phyloP scores from a whole-genome alignment of 768 basidiomycete species.

The Collybiopsis luxurians region DNA sequence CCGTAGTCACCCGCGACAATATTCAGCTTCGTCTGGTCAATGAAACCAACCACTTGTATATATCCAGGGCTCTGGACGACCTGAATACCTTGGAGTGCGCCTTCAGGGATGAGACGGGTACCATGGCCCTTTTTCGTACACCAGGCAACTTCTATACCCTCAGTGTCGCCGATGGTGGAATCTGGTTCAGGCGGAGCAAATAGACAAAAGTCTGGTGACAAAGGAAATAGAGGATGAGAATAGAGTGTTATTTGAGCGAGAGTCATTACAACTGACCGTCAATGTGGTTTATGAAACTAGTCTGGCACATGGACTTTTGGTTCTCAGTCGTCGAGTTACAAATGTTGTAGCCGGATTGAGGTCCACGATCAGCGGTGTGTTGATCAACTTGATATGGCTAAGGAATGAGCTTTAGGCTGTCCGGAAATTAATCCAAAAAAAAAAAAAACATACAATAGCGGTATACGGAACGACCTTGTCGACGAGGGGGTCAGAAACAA shows the following conservation, averaged over 20 bases:
- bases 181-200: conserved; percentile 49
- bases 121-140: conserved; percentile 63
- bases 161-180: conserved; percentile 55
- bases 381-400: conserved; percentile 49
- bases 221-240: too few relatives aligned
- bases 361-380: conserved; percentile 20
- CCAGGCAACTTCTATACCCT: conserved; percentile 64
- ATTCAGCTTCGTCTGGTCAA: conserved; percentile 56
- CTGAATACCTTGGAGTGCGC: conserved; percentile 56
- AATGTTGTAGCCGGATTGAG: conserved; percentile 61
- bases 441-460: conserved; percentile 4
- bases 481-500: conserved; percentile 10
- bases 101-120: conserved; percentile 58
- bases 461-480: conserved; percentile 9
- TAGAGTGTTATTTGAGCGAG: too few relatives aligned
- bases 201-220: conserved; percentile 50
- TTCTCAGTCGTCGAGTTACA: conserved; percentile 69
- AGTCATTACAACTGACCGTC: conserved; percentile 38
- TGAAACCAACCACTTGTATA: conserved; percentile 52
- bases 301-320: conserved; percentile 60
- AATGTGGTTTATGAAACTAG: conserved; percentile 52
- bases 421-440: not conserved
- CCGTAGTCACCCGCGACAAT: conserved; percentile 49
- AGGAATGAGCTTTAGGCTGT: not conserved
- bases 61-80: conserved; percentile 52